These are phyloP conservation scores for Clonostachys chloroleuca DNA, from an alignment of 2,329 filamentous ascomycete species.

Conservation along the genomic window DNA sequence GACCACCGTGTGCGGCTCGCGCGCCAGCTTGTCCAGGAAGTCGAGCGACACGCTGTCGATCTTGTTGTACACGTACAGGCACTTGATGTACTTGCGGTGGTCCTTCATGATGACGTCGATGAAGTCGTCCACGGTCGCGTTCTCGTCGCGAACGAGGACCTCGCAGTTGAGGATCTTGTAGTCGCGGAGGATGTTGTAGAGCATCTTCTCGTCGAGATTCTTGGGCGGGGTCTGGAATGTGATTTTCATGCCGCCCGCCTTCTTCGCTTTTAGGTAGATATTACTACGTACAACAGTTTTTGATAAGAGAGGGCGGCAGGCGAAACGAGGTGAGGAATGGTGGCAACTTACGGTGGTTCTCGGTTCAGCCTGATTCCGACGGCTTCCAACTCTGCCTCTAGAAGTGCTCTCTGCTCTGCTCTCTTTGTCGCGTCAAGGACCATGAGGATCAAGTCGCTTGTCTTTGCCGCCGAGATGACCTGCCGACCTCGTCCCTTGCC, in stretches of 20 bases:
- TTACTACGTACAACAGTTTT: constrained; percentile 52
- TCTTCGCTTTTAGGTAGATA: constrained; percentile 95
- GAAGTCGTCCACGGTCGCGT: constrained; percentile 94
- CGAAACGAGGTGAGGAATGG: not conserved
- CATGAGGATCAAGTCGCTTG: constrained; percentile 96
- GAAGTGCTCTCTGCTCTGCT: constrained; percentile 82
- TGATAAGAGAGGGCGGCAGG: too few species aligned
- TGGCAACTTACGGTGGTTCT: constrained; percentile 68
- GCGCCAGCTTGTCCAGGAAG: constrained; percentile 85
- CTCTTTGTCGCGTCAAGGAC: constrained; percentile 94
- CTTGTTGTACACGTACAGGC: constrained; percentile 99
- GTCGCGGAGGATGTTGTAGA: constrained; percentile 94
- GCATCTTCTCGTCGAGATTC: constrained; percentile 92
- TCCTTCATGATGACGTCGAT: constrained; percentile 99
- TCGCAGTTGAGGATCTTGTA: constrained; percentile 99
- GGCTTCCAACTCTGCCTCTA: constrained; percentile 90
- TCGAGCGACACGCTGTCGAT: constrained; percentile 93
- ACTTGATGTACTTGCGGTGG: constrained; percentile 93
- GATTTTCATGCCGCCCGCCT: constrained; percentile 97
- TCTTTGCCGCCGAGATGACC: constrained; percentile 97
- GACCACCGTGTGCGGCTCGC: constrained; percentile 89
- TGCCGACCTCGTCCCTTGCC: constrained; percentile 94
- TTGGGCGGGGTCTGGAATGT: constrained; percentile 90
- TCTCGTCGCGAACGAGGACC: constrained; percentile 89
- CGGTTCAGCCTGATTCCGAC: constrained; percentile 92